Evolutionary conservation across 129 eudicot species (phyloP), one percentile per base, ranked within the genome.

Genomic region (Flaveria linearis): DNA sequence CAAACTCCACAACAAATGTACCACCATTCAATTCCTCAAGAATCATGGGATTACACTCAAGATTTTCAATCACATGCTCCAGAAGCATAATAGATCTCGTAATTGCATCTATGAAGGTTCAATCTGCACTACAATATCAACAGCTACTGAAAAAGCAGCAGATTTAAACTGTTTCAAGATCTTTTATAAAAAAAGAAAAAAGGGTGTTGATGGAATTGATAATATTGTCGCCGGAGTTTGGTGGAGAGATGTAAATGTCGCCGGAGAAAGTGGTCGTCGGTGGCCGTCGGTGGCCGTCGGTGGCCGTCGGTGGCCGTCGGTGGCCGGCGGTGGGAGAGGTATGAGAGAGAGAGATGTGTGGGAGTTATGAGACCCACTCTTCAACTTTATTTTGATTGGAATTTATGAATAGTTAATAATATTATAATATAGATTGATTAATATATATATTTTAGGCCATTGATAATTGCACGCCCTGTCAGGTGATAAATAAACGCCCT

Each of bases 231-330:
- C 13, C 62, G 76, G 76, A 61, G 65, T 41, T 12, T 45, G 13
- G 30, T 50, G n/a, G 36, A 28, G 33, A 26, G 33, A 26, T 14
- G 66, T 30, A 15, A 72, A 52, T 33, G 65, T 74, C 55, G 82
- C 82, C 84, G 87, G 82, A 82, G 63, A 23, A 64, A 41, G 76
- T 26, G 39, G 73, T 17, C 56, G 82, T 86, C 81, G 85, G 84
- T 69, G 80, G 85, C 69, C 82, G 78, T 78, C 58, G 86, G 63
- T 45, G 81, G 28, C n/a, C n/a, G n/a, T n/a, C n/a, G n/a, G n/a
- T n/a, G n/a, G n/a, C n/a, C n/a, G n/a, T n/a, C n/a, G n/a, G n/a
- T n/a, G n/a, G n/a, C n/a, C n/a, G n/a, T n/a, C n/a, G n/a, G n/a
- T n/a, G n/a, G n/a, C n/a, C n/a, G n/a, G n/a, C n/a, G n/a, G n/a